These are phyloP conservation scores for Nothomitra cinnamomea DNA, from an alignment of 2,329 filamentous ascomycete species.

Conservation along the genomic window DNA sequence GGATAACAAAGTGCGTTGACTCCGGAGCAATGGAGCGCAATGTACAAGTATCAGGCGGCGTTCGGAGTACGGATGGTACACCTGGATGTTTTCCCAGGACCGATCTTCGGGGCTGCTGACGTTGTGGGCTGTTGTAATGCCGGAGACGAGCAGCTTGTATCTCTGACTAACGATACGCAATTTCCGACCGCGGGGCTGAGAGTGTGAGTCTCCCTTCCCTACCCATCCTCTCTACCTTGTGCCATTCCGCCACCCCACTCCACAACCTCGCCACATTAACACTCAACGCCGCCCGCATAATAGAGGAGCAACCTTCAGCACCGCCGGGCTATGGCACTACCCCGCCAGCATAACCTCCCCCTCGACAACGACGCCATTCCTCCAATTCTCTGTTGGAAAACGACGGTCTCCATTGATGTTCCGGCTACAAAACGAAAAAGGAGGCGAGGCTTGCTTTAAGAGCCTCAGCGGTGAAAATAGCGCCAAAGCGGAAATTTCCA, in stretches of 20 bases:
- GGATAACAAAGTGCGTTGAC: not conserved
- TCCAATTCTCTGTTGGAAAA: too few species aligned
- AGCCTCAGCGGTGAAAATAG: too few species aligned
- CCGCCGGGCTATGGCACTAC: conserved; percentile 1
- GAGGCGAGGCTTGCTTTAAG: too few species aligned
- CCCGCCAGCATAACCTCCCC: not conserved
- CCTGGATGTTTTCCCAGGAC: not conserved
- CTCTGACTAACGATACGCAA: not conserved
- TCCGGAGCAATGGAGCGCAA: not conserved
- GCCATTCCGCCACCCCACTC: too few species aligned
- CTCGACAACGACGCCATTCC: conserved; percentile 5
- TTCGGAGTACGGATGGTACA: conserved; percentile 2
- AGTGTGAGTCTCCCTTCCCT: too few species aligned
- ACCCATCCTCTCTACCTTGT: too few species aligned
- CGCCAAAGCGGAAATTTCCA: too few species aligned
- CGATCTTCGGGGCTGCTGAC: not conserved
- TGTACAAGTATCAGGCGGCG: not conserved
- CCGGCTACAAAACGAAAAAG: too few species aligned
- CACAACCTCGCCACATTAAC: too few species aligned
- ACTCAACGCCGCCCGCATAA: too few species aligned
- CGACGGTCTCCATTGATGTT: too few species aligned
- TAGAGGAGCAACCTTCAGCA: not conserved
- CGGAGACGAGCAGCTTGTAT: not conserved
- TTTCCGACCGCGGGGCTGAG: not conserved
- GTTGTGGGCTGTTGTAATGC: not conserved